These are phyloP conservation scores for Pseudocercospora musae DNA, from an alignment of 2,329 filamentous ascomycete genomes.

Conservation along the genomic window DNA sequence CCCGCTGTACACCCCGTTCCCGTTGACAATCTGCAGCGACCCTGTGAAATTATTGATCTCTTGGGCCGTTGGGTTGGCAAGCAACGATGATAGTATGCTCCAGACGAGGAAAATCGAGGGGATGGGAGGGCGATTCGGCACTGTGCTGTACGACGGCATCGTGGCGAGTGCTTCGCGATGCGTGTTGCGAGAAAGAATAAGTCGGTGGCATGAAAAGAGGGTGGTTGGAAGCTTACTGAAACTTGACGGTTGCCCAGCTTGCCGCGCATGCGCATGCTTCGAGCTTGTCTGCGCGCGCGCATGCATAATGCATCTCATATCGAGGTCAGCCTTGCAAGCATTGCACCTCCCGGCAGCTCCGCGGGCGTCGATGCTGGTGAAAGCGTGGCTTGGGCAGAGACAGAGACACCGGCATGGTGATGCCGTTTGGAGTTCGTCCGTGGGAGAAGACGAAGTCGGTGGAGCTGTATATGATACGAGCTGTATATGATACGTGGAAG, in stretches of 20 bases:
- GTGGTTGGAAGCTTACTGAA: conserved; percentile 3
- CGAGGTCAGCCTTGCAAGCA: conserved; percentile 16
- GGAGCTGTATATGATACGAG: background rate
- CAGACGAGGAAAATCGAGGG: conserved; percentile 8
- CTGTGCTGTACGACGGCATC: conserved; percentile 8
- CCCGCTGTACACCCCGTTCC: conserved; percentile 18
- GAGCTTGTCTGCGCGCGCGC: background rate
- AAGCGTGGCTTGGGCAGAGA: background rate
- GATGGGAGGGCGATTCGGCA: background rate
- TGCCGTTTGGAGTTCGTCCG: background rate
- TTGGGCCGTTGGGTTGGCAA: conserved; percentile 14
- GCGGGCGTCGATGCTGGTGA: conserved; percentile 2
- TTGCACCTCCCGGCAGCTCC: conserved; percentile 10
- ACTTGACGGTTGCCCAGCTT: background rate
- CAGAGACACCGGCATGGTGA: background rate
- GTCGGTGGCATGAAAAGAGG: background rate
- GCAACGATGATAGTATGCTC: conserved; percentile 15
- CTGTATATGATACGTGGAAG: background rate
- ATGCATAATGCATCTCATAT: conserved; percentile 6
- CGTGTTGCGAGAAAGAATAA: background rate
- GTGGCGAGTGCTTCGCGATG: background rate
- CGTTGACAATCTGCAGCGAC: conserved; percentile 26
- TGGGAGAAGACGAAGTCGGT: background rate
- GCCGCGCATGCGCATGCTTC: background rate
- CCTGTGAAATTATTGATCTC: conserved; percentile 31